Conservation (phyloP, 2,329 filamentous ascomycete species). For the Byssothecium circinans region DNA sequence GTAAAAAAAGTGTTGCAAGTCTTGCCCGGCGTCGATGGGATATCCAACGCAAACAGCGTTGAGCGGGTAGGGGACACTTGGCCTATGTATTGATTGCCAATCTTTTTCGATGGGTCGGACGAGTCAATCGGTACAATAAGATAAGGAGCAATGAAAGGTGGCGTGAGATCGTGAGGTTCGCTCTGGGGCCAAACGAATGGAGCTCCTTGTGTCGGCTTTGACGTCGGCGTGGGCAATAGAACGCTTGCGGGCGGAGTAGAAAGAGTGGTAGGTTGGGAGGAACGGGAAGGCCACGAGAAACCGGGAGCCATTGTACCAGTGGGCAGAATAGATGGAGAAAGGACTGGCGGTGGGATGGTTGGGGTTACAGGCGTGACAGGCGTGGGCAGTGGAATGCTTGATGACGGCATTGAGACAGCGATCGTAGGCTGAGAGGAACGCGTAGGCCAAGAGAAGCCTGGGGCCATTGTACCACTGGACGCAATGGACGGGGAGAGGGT, state of each 20-base stretch:
- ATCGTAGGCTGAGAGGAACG: too few relatives aligned
- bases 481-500: too few relatives aligned
- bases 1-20: constrained; percentile 54
- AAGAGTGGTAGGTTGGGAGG: neutral
- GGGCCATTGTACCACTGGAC: too few relatives aligned
- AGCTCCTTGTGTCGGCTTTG: constrained; percentile 7
- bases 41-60: constrained; percentile 52
- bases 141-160: constrained; percentile 42
- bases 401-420: too few relatives aligned
- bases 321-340: neutral
- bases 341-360: neutral
- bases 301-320: neutral
- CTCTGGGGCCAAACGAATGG: constrained; percentile 8
- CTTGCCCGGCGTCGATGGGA: constrained; percentile 44
- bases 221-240: neutral
- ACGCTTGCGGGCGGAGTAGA: neutral
- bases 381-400: constrained; percentile 2
- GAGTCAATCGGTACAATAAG: constrained; percentile 43
- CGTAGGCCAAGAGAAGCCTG: too few relatives aligned
- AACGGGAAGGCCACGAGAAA: neutral
- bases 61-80: constrained; percentile 43
- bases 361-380: constrained; percentile 15
- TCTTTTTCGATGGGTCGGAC: constrained; percentile 40
- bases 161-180: constrained; percentile 32
- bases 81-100: constrained; percentile 46